Evolutionary conservation across 176 grass and related monocot species (phyloP).

Genomic region (Oryza meyeriana): DNA sequence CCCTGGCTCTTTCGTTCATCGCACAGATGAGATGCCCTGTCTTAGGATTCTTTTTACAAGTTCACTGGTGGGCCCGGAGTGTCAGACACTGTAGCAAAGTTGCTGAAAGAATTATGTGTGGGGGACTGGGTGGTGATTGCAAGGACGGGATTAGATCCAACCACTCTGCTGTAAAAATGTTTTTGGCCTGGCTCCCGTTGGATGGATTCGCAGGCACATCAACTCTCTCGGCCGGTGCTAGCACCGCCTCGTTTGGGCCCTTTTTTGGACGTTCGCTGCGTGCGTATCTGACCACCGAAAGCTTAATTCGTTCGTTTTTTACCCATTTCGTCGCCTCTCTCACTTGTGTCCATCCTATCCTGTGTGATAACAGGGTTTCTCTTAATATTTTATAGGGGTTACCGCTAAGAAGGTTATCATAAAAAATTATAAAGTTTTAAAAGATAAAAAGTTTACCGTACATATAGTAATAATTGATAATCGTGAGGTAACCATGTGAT

Average conservation of each 20-base stretch:
- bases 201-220: conserved; percentile 3
- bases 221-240: not conserved
- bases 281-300: conserved; percentile 36
- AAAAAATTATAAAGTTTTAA: no score
- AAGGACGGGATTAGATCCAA: conserved; percentile 27
- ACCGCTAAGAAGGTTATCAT: no score
- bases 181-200: conserved; percentile 31
- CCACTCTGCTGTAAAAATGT: conserved; percentile 15
- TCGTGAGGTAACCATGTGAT: no score
- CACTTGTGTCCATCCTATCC: not conserved
- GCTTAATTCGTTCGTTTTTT: conserved; percentile 26
- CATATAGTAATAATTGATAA: no score
- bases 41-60: not conserved
- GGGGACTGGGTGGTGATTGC: not conserved
- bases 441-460: no score
- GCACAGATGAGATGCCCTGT: no score
- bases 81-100: not conserved
- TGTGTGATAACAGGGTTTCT: no score
- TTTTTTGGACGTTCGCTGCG: conserved; percentile 11
- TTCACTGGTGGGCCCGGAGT: not conserved
- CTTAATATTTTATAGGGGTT: no score
- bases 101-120: conserved; percentile 1
- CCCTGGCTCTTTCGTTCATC: no score
- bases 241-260: conserved; percentile 20
- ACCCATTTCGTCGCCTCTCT: not conserved